Evolutionary conservation across 1,284 basidiomycete genomes (phyloP).

Genomic region (Inonotus hispidus): DNA sequence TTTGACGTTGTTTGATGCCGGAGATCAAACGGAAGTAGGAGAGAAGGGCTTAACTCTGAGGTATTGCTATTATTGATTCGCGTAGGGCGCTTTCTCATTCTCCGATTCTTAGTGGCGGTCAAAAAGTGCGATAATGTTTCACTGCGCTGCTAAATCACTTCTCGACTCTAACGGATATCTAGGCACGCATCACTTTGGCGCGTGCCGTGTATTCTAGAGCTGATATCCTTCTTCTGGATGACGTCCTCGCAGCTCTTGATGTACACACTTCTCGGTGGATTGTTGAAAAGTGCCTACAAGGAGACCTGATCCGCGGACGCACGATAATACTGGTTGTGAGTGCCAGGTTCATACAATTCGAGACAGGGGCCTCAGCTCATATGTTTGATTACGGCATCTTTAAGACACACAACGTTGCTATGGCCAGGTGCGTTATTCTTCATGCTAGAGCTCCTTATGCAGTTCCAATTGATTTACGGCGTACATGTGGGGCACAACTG

Average conservation of each 20-base stretch:
- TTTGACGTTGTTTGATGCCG: constrained; percentile 39
- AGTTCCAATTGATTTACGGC: not conserved
- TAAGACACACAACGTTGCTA: constrained; percentile 68
- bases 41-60: constrained; percentile 58
- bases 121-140: constrained; percentile 39
- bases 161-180: not conserved
- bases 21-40: constrained; percentile 66
- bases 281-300: constrained; percentile 67
- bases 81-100: not conserved
- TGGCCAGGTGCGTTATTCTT: constrained; percentile 28
- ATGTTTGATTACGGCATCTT: not conserved
- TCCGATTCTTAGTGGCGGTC: constrained; percentile 52
- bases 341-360: constrained; percentile 11
- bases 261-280: constrained; percentile 72
- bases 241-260: constrained; percentile 41
- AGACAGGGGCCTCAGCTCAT: not conserved
- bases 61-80: constrained; percentile 21
- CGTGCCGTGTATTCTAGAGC: constrained; percentile 65
- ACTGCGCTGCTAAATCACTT: not conserved
- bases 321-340: constrained; percentile 71
- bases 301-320: constrained; percentile 61
- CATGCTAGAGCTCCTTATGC: not conserved
- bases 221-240: constrained; percentile 57
- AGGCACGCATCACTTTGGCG: constrained; percentile 69
- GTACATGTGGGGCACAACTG: not conserved